Conservation (phyloP, 2,329 filamentous ascomycete genomes). For the Colletotrichum sp. region DNA sequence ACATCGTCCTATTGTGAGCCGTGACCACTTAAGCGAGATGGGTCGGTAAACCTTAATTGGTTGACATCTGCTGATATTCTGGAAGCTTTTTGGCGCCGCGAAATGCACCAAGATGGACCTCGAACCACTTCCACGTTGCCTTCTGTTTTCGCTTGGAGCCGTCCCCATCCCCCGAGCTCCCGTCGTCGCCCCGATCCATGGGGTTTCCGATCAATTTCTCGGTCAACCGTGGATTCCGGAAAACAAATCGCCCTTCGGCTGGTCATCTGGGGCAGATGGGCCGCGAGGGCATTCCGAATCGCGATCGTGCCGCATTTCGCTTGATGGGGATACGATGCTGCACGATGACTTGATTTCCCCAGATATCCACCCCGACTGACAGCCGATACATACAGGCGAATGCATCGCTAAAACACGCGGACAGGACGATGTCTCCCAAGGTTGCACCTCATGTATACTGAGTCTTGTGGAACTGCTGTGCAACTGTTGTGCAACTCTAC, state of each 20-base stretch:
- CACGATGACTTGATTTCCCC: not conserved
- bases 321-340: not conserved
- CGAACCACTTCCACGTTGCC: not conserved
- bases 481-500: not conserved
- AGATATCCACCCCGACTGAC: not conserved
- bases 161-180: not conserved
- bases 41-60: not conserved
- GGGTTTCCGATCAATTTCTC: not conserved
- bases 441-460: not conserved
- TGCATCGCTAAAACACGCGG: not conserved
- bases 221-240: not conserved
- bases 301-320: not conserved
- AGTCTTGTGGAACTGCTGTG: not conserved
- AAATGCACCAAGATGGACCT: not conserved
- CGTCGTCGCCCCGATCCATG: not conserved
- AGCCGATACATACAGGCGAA: not conserved
- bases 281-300: not conserved
- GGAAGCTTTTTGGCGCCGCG: not conserved
- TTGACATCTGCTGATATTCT: not conserved
- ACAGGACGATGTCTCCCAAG: not conserved
- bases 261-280: not conserved
- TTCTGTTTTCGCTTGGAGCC: not conserved
- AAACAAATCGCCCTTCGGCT: not conserved
- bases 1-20: not conserved
- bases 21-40: not conserved